Percentiles rank a stretch among this genome's conserved stretches.
Evolutionary conservation across 345 rosid genomes (phyloP).

Genomic region (Eucalyptus pauciflora): DNA sequence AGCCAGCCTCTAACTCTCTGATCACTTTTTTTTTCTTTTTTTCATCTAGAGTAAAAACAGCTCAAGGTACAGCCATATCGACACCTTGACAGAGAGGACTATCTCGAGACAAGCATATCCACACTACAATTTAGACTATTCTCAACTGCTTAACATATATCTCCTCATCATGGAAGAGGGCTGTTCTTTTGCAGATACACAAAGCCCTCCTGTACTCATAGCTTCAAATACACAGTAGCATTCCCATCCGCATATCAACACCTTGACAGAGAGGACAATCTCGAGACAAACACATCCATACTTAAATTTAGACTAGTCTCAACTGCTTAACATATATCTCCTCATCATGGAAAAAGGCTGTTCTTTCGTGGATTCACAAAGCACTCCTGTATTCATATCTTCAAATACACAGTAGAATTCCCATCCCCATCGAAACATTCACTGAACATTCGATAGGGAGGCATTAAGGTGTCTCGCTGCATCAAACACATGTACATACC

Average conservation of each 20-base stretch:
- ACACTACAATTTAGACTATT: neutral
- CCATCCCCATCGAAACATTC: neutral
- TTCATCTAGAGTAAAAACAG: neutral
- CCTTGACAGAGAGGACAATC: neutral
- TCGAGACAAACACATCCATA: neutral
- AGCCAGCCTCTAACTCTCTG: neutral
- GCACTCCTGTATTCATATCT: neutral
- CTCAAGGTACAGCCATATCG: neutral
- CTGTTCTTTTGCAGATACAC: neutral
- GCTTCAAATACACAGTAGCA: neutral
- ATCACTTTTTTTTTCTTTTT: neutral
- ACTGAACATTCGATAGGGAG: neutral
- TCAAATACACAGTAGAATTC: neutral
- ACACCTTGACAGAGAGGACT: neutral
- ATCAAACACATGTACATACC: neutral
- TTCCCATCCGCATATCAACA: neutral
- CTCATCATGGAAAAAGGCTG: neutral
- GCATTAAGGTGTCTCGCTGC: neutral
- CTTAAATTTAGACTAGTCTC: neutral
- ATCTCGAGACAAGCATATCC: neutral
- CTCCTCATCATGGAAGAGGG: neutral
- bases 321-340: neutral
- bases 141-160: neutral
- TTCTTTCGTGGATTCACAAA: neutral
- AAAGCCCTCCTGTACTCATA: neutral